A percentile compares a stretch with the other conserved stretches of the same genome.
phyloP scores from a whole-genome alignment of 345 rosid species.

The Acer yangbiense region DNA sequence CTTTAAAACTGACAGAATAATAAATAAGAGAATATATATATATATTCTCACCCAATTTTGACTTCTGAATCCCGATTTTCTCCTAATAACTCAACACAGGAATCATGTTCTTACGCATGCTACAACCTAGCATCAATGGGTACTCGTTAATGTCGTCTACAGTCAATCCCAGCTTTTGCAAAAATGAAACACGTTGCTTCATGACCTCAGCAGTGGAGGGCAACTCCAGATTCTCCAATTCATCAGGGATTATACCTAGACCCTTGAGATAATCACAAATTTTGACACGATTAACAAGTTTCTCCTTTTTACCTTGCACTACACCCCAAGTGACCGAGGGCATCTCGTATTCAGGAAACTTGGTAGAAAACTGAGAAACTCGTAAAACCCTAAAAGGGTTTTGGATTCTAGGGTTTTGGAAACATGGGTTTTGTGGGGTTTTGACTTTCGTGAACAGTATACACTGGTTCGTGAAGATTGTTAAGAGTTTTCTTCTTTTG shows the following conservation, averaged over 20 bases:
- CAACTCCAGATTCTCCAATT: conserved; percentile 70
- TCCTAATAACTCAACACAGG: conserved; percentile 87
- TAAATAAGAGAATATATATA: not conserved
- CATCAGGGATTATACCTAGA: conserved; percentile 86
- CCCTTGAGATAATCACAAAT: conserved; percentile 82
- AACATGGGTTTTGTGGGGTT: conserved; percentile 32
- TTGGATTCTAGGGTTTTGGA: conserved; percentile 15
- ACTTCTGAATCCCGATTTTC: conserved; percentile 55
- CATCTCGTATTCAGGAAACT: conserved; percentile 89
- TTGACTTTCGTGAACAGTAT: conserved; percentile 10
- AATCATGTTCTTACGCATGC: conserved; percentile 84
- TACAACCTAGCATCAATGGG: conserved; percentile 81
- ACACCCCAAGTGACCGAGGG: conserved; percentile 97
- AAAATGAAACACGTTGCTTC: conserved; percentile 83
- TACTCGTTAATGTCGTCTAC: conserved; percentile 85
- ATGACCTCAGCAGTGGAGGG: conserved; percentile 90
- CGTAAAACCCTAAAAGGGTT: conserved; percentile 25
- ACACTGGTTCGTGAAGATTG: conserved; percentile 26
- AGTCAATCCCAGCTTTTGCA: conserved; percentile 74
- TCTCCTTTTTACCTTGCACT: conserved; percentile 82
- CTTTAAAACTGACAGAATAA: too few relatives aligned
- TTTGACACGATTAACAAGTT: conserved; percentile 87
- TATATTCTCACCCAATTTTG: conserved; percentile 5
- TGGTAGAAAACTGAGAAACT: conserved; percentile 50
- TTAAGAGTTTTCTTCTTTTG: conserved; percentile 31